A percentile compares a stretch with the other conserved stretches of the same genome.
These are phyloP conservation scores for Arthrobotrys entomopaga DNA, from an alignment of 2,329 filamentous ascomycete species.

Conservation along the genomic window DNA sequence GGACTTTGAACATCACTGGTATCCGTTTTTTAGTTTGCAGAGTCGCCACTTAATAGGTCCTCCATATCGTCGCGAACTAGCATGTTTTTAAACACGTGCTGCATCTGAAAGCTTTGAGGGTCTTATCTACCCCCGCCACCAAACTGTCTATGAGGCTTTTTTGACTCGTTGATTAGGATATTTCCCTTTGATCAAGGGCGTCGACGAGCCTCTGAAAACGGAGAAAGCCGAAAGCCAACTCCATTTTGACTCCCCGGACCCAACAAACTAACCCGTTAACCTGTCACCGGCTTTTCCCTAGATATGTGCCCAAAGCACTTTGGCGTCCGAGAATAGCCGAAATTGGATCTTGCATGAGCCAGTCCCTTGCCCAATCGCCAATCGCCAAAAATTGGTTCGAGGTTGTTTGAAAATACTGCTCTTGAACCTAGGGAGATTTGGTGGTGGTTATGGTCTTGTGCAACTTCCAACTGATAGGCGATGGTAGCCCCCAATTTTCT, in stretches of 20 bases:
- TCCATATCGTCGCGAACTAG: not conserved
- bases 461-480: conserved; percentile 54
- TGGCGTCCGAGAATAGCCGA: conserved; percentile 54
- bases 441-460: conserved; percentile 37
- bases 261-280: conserved; percentile 20
- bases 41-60: not conserved
- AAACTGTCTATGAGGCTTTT: conserved; percentile 49
- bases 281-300: conserved; percentile 14
- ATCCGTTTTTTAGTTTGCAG: not conserved
- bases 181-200: conserved; percentile 20
- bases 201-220: conserved; percentile 17
- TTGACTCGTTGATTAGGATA: conserved; percentile 24
- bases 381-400: conserved; percentile 48
- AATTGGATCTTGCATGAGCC: conserved; percentile 47
- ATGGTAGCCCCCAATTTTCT: not conserved
- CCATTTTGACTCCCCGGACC: conserved; percentile 13
- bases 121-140: conserved; percentile 34
- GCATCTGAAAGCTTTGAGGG: not conserved
- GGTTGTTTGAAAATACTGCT: conserved; percentile 36
- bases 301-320: not conserved
- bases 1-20: too few species aligned
- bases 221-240: conserved; percentile 54
- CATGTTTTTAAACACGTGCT: conserved; percentile 39
- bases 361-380: conserved; percentile 39
- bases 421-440: conserved; percentile 7